These are phyloP conservation scores for Davidsoniella virescens DNA, from an alignment of 2,329 filamentous ascomycete genomes.

Conservation along the genomic window DNA sequence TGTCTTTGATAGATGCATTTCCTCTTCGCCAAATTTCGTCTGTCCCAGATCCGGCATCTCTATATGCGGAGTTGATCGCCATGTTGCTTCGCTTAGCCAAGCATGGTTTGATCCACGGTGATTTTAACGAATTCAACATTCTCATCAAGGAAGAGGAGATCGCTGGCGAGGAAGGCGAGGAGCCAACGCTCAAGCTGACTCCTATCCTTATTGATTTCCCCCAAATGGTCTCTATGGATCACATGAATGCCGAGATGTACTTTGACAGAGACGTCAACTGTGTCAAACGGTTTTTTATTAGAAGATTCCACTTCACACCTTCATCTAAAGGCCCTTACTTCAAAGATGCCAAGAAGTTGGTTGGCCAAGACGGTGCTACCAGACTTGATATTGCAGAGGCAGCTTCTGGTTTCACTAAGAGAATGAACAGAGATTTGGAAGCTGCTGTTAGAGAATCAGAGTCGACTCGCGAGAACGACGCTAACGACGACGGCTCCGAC, in stretches of 20 bases:
- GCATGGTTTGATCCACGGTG: constrained; percentile 85
- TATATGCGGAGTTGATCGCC: constrained; percentile 83
- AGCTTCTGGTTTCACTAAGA: constrained; percentile 89
- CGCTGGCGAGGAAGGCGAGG: constrained; percentile 20
- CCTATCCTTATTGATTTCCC: constrained; percentile 95
- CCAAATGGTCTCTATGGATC: constrained; percentile 93
- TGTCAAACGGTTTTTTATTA: constrained; percentile 84
- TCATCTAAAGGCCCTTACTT: constrained; percentile 75
- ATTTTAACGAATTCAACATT: constrained; percentile 99
- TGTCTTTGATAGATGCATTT: constrained; percentile 84
- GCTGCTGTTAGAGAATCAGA: constrained; percentile 72
- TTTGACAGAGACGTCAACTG: constrained; percentile 93
- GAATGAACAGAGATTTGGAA: constrained; percentile 90
- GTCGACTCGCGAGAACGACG: constrained; percentile 24
- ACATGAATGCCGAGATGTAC: constrained; percentile 88
- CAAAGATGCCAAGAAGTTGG: constrained; percentile 60
- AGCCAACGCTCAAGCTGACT: constrained; percentile 30
- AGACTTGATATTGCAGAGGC: constrained; percentile 78
- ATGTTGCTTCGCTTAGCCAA: constrained; percentile 72
- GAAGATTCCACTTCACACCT: constrained; percentile 74
- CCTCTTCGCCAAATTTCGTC: constrained; percentile 76
- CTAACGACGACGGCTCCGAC: constrained; percentile 18
- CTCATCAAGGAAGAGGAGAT: constrained; percentile 41
- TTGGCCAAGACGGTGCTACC: constrained; percentile 46
- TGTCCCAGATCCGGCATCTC: constrained; percentile 64